Conservation (phyloP, 2,329 filamentous ascomycete species). For the Grosmannia clavigera region DNA sequence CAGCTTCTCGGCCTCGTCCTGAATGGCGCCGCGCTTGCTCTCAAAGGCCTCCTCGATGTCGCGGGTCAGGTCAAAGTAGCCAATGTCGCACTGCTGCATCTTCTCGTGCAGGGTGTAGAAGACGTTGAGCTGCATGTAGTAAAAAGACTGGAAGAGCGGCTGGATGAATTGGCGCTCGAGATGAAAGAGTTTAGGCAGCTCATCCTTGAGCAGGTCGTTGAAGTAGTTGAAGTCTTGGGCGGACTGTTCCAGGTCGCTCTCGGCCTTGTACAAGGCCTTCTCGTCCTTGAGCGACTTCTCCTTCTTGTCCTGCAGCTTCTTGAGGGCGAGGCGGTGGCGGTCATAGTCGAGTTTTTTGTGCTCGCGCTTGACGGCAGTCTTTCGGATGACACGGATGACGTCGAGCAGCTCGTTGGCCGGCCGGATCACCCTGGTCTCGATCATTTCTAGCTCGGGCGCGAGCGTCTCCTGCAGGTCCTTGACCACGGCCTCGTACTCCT, state of each 20-base stretch:
- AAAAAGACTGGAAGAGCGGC: slow-evolving; percentile 96
- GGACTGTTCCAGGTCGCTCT: slow-evolving; percentile 78
- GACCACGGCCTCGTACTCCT: slow-evolving; percentile 89
- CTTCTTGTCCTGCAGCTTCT: slow-evolving; percentile 96
- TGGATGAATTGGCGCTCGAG: slow-evolving; percentile 92
- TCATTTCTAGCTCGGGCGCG: slow-evolving; percentile 92
- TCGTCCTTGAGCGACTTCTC: slow-evolving; percentile 94
- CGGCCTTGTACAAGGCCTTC: slow-evolving; percentile 91
- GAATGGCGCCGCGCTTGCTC: slow-evolving; percentile 76
- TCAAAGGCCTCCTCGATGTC: slow-evolving; percentile 88
- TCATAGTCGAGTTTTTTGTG: slow-evolving; percentile 98
- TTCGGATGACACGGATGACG: slow-evolving; percentile 90
- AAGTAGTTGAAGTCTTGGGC: slow-evolving; percentile 97
- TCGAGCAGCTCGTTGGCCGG: slow-evolving; percentile 89
- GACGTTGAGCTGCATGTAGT: slow-evolving; percentile 99
- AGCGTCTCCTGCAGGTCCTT: slow-evolving; percentile 81
- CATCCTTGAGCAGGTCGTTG: slow-evolving; percentile 92
- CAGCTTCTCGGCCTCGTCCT: slow-evolving; percentile 72
- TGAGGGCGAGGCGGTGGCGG: slow-evolving; percentile 66
- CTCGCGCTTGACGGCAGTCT: slow-evolving; percentile 77
- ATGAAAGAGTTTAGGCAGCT: slow-evolving; percentile 80
- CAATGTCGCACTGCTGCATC: slow-evolving; percentile 96
- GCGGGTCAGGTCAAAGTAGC: slow-evolving; percentile 86
- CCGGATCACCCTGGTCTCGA: slow-evolving; percentile 78
- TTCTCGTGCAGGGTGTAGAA: slow-evolving; percentile 97